A percentile compares a stretch with the other conserved stretches of the same genome.
Conservation (phyloP, 2,329 filamentous ascomycete genomes). For the Pseudogymnoascus sp. region DNA sequence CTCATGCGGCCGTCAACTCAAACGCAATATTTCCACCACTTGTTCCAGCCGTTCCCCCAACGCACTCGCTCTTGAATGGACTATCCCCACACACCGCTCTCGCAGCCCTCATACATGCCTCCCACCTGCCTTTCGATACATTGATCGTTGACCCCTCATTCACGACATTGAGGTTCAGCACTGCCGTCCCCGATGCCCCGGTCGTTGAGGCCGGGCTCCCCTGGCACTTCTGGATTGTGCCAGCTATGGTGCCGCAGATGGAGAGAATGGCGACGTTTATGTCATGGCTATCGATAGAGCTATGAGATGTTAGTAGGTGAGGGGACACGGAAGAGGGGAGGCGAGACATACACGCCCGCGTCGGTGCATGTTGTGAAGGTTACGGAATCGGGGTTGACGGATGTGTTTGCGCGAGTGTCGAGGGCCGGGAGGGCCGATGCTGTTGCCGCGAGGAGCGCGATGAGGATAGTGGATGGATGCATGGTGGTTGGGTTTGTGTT, state of each 20-base stretch:
- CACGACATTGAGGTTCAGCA: slow-evolving; percentile 38
- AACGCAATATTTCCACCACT: slow-evolving; percentile 20
- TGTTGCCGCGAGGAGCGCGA: slow-evolving; percentile 10
- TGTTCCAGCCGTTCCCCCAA: slow-evolving; percentile 17
- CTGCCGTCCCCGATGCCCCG: slow-evolving; percentile 39
- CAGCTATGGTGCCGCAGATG: slow-evolving; percentile 43
- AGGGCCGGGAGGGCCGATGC: slow-evolving; percentile 10
- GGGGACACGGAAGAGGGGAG: neutral
- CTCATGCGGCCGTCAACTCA: slow-evolving; percentile 12
- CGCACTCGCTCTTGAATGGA: slow-evolving; percentile 20
- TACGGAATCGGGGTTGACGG: slow-evolving; percentile 25
- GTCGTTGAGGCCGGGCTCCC: slow-evolving; percentile 36
- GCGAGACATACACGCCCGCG: slow-evolving; percentile 20
- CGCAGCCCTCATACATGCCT: slow-evolving; percentile 45
- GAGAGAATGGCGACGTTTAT: slow-evolving; percentile 38
- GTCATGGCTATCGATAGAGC: slow-evolving; percentile 32
- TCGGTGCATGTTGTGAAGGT: slow-evolving; percentile 29
- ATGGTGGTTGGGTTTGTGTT: slow-evolving; percentile 10
- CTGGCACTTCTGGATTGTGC: slow-evolving; percentile 37
- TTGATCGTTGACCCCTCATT: slow-evolving; percentile 40
- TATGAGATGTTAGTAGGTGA: slow-evolving; percentile 8
- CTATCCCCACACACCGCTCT: slow-evolving; percentile 18
- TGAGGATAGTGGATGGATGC: slow-evolving; percentile 15
- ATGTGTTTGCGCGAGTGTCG: slow-evolving; percentile 16
- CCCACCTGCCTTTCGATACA: slow-evolving; percentile 44